These are phyloP conservation scores for Lodderomyces orthopsilosis DNA, from an alignment of 1,139 yeast species.

Conservation along the genomic window DNA sequence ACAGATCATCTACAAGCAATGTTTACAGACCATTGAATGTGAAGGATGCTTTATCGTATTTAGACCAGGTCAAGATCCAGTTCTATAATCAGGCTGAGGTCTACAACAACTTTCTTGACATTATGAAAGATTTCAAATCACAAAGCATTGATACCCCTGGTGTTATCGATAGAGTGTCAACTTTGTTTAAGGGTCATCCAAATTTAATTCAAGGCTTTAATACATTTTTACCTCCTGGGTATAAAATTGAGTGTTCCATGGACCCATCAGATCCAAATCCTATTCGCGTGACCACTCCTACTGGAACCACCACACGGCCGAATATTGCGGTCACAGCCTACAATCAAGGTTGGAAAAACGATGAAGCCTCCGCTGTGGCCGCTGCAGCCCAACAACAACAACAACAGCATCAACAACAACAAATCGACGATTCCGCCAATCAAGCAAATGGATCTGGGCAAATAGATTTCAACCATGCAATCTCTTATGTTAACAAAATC, in stretches of 20 bases:
- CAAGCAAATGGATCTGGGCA: slow-evolving; percentile 61
- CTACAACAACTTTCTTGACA: slow-evolving; percentile 91
- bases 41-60: slow-evolving; percentile 90
- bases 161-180: slow-evolving; percentile 91
- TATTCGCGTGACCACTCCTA: slow-evolving; percentile 91
- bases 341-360: slow-evolving; percentile 27
- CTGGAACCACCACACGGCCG: slow-evolving; percentile 78
- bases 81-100: slow-evolving; percentile 92
- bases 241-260: slow-evolving; percentile 85
- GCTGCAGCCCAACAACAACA: slow-evolving; percentile 16
- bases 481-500: slow-evolving; percentile 91
- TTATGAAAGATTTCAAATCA: slow-evolving; percentile 97
- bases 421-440: slow-evolving; percentile 20
- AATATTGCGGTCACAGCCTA: slow-evolving; percentile 33
- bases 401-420: slow-evolving; percentile 14
- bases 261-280: slow-evolving; percentile 93
- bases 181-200: slow-evolving; percentile 89
- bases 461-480: slow-evolving; percentile 95
- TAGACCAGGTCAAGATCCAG: slow-evolving; percentile 93
- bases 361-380: slow-evolving; percentile 12
- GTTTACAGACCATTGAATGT: slow-evolving; percentile 87
- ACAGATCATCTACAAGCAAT: slow-evolving; percentile 45
- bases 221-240: slow-evolving; percentile 96
- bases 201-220: slow-evolving; percentile 93
- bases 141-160: slow-evolving; percentile 98